Conservation (phyloP, 2,329 filamentous ascomycete species). For the Arthrobotrys megalospora region DNA sequence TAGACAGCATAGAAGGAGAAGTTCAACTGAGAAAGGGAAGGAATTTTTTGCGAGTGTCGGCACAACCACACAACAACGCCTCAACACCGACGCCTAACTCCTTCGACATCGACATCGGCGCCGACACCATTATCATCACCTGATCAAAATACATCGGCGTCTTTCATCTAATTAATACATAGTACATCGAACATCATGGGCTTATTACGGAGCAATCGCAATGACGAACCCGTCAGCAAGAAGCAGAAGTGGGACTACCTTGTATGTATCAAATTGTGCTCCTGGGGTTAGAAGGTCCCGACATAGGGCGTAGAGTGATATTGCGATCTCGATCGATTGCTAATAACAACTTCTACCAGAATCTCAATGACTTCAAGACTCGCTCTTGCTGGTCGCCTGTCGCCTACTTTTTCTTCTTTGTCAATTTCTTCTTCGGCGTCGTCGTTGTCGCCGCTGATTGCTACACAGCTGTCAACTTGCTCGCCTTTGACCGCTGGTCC, state of each 20-base stretch:
- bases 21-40: neutral
- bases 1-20: conserved; percentile 1
- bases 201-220: conserved; percentile 38
- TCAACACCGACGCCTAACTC: conserved; percentile 3
- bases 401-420: conserved; percentile 60
- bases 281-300: neutral
- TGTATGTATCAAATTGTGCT: conserved; percentile 32
- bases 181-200: conserved; percentile 35
- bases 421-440: conserved; percentile 50
- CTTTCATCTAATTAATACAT: neutral
- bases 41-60: conserved; percentile 3
- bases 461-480: conserved; percentile 91
- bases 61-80: conserved; percentile 1
- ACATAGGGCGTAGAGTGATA: neutral
- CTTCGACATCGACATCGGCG: conserved; percentile 16
- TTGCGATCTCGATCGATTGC: neutral
- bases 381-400: conserved; percentile 57
- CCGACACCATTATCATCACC: neutral
- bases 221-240: conserved; percentile 33
- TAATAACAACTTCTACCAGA: conserved; percentile 14
- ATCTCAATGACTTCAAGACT: conserved; percentile 58
- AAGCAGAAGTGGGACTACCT: conserved; percentile 62
- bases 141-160: neutral
- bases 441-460: conserved; percentile 65
- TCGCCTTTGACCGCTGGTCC: conserved; percentile 91